Base-by-base conservation (phyloP, 73 alveolate genomes). In the Vitrella brassicaformis region DNA sequence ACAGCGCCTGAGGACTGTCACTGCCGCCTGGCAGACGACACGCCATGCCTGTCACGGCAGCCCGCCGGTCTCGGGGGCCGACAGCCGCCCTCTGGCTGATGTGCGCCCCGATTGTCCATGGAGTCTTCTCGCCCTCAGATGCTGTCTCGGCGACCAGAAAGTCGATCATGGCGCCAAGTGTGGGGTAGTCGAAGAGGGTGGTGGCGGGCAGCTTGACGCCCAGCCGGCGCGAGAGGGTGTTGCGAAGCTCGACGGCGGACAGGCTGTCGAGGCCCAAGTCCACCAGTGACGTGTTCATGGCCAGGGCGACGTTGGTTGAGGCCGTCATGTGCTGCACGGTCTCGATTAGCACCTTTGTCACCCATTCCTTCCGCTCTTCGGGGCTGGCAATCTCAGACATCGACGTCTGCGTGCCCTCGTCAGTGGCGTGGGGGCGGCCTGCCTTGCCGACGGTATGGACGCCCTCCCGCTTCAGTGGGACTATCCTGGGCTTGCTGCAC, bases 211-310 rank as follows among this genome's bases (percentile, higher is more conserved):
- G 28, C 76, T 68, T 67, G 71, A 75, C 71, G 30, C 82, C 82
- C 1, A 56, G 26, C 26, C 46, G 47, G 68, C 30, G 72, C 39
- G 73, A 66, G 71, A 77, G 45, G 0, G 72, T 67, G 39, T 77
- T 77, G 46, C 84, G 64, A 72, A 77, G 68, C 72, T 77, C 84
- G 67, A 77, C 84, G 19, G 84, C 84, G 0, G 78, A 78, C 27
- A 77, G 78, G n/a, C 78, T 68, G 56, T 77, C 84, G 77, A 77
- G 68, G 30, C 84, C 84, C 19, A 75, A 78, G 47, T 77, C 84
- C 78, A 69, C 47, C 69, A 77, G 68, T 0, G 84, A 78, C 47
- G 56, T 14, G 56, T 39, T 14, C 56, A 39, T 39, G 22, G 56
- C 22, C 22, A 39, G 56, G 14, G 56, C n/a, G n/a, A n/a, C n/a